Evolutionary conservation across 345 rosid genomes (phyloP).

Genomic region (Populus alba): DNA sequence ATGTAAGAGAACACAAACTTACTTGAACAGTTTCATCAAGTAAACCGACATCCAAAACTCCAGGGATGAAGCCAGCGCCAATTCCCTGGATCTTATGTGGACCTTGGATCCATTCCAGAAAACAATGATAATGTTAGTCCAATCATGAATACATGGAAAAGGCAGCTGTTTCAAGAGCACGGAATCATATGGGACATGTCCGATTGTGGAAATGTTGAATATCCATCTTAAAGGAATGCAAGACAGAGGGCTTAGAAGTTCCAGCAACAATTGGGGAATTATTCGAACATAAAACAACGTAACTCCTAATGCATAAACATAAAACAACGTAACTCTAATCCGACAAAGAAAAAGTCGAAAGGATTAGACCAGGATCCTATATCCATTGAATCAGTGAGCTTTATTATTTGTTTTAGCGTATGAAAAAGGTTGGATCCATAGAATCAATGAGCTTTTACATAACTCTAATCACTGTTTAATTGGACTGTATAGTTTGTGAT

Average conservation of each 20-base stretch:
- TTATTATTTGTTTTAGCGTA: background rate
- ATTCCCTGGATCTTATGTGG: conserved; percentile 98
- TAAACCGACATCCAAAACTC: conserved; percentile 68
- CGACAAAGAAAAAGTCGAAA: background rate
- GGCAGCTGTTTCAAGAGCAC: conserved; percentile 1
- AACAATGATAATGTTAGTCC: background rate
- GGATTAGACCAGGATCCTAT: background rate
- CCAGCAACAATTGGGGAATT: background rate
- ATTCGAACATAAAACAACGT: background rate
- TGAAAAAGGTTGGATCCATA: background rate
- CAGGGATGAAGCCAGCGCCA: conserved; percentile 89
- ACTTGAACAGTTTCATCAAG: conserved; percentile 89
- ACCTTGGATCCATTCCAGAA: conserved; percentile 33
- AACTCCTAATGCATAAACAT: background rate
- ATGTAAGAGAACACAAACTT: conserved; percentile 15
- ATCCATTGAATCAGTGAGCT: background rate
- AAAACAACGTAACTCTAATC: background rate
- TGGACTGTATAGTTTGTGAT: background rate
- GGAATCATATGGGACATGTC: background rate
- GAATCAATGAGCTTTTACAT: background rate
- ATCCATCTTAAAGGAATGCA: background rate
- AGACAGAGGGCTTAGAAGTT: background rate
- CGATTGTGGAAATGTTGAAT: background rate
- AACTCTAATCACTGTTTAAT: background rate
- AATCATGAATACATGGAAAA: background rate